These are phyloP conservation scores for Trichoderma parareesei DNA, from an alignment of 495 filamentous ascomycete species.

Conservation along the genomic window DNA sequence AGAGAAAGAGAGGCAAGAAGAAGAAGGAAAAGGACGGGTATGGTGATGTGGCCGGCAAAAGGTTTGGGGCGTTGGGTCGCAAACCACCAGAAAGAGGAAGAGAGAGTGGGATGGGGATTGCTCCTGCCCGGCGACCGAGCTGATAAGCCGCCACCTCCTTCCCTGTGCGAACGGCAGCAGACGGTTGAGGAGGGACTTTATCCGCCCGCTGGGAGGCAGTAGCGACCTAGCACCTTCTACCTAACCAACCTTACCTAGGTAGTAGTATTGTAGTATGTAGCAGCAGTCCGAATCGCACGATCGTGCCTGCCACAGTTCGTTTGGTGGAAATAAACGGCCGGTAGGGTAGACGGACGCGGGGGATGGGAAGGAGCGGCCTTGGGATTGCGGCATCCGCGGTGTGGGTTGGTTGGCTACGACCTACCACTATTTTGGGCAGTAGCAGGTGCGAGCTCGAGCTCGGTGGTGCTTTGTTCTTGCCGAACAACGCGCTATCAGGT, in stretches of 20 bases:
- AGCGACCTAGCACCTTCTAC: background rate
- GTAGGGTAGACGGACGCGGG: background rate
- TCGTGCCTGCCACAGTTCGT: background rate
- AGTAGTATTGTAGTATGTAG: background rate
- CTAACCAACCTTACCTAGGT: too few species aligned
- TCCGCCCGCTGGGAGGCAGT: background rate
- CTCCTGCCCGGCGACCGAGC: background rate
- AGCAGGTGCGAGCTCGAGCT: background rate
- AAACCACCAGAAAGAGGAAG: background rate
- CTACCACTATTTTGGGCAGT: background rate
- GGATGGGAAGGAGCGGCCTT: background rate
- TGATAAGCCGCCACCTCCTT: background rate
- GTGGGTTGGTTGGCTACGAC: background rate
- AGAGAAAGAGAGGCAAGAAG: background rate
- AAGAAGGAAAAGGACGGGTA: background rate
- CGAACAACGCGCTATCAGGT: too few species aligned
- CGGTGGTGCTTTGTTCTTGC: too few species aligned
- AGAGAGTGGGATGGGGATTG: background rate
- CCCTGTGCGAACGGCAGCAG: background rate
- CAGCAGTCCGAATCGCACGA: too few species aligned
- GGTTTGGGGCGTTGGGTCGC: background rate
- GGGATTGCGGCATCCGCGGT: background rate
- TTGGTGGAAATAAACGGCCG: background rate
- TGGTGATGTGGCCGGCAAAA: conserved; percentile 1
- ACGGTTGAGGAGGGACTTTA: background rate